These are phyloP conservation scores for Clitocybe nebularis DNA, from an alignment of 1,284 basidiomycete genomes.

Conservation along the genomic window DNA sequence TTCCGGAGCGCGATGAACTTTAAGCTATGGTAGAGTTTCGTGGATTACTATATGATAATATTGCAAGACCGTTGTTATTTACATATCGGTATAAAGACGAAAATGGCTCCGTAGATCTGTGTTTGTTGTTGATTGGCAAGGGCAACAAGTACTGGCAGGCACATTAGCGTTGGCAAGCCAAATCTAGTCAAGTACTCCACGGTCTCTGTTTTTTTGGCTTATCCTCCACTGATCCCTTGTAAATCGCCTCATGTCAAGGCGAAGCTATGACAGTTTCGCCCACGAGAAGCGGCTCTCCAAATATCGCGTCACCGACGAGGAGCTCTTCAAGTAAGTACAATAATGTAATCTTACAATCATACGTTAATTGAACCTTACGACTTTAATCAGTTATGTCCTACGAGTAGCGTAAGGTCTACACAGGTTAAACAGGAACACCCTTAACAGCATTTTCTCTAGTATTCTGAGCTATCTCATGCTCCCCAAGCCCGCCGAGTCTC, in stretches of 20 bases:
- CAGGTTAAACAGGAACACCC: background rate
- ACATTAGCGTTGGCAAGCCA: no score
- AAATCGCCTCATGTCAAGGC: conserved; percentile 48
- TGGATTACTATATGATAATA: no score
- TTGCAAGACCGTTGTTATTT: no score
- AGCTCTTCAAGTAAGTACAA: conserved; percentile 70
- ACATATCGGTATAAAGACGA: no score
- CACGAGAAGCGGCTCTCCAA: conserved; percentile 69
- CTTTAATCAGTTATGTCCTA: conserved; percentile 57
- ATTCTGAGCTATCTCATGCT: conserved; percentile 66
- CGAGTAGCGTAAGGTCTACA: conserved; percentile 65
- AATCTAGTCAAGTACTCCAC: no score
- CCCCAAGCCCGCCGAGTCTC: conserved; percentile 48
- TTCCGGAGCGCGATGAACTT: conserved; percentile 15
- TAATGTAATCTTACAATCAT: conserved; percentile 5
- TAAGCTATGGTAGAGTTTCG: no score
- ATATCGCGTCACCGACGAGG: conserved; percentile 74
- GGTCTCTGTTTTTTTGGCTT: background rate
- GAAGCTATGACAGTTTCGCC: conserved; percentile 65
- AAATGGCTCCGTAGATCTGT: no score
- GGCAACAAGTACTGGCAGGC: no score
- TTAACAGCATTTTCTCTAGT: conserved; percentile 30
- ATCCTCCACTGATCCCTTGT: conserved; percentile 2
- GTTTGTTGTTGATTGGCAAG: no score
- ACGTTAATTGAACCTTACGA: conserved; percentile 10